A percentile compares a stretch with the other conserved stretches of the same genome.
Conservation (phyloP, 1,284 basidiomycete species). For the Polyporus tsugae region DNA sequence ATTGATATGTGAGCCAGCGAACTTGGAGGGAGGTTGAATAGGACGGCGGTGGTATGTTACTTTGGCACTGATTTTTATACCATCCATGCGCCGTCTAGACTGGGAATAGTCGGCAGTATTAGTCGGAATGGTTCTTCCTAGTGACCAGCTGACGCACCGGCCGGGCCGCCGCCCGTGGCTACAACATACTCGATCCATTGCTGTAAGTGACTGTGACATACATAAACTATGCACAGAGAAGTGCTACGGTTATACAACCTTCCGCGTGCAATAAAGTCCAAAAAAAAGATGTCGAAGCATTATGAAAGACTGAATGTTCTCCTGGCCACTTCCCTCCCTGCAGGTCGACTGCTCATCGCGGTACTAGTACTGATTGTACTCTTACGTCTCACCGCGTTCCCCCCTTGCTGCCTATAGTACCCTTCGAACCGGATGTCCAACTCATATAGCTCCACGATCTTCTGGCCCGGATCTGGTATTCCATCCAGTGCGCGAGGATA, state of each 20-base stretch:
- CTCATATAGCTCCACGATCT: constrained; percentile 27
- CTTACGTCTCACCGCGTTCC: neutral
- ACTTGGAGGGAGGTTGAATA: neutral
- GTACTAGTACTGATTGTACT: neutral
- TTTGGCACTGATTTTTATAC: neutral
- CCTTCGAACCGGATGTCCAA: constrained; percentile 27
- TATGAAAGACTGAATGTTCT: neutral
- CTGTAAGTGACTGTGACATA: too few species aligned
- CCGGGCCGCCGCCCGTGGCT: neutral
- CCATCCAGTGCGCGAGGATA: constrained; percentile 13
- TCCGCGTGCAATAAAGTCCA: neutral
- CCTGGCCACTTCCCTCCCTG: neutral
- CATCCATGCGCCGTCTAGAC: neutral
- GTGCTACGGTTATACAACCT: neutral
- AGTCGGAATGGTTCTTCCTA: neutral
- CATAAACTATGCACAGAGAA: too few species aligned
- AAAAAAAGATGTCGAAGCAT: neutral
- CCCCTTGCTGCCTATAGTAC: constrained; percentile 8
- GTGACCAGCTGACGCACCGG: constrained; percentile 1
- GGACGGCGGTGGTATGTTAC: neutral
- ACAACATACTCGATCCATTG: too few species aligned
- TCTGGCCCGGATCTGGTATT: constrained; percentile 3
- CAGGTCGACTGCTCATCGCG: neutral
- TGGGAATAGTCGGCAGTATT: neutral
- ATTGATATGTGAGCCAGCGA: constrained; percentile 4